These are phyloP conservation scores for Pleurotus pulmonarius DNA, from an alignment of 768 basidiomycete species.

Conservation along the genomic window DNA sequence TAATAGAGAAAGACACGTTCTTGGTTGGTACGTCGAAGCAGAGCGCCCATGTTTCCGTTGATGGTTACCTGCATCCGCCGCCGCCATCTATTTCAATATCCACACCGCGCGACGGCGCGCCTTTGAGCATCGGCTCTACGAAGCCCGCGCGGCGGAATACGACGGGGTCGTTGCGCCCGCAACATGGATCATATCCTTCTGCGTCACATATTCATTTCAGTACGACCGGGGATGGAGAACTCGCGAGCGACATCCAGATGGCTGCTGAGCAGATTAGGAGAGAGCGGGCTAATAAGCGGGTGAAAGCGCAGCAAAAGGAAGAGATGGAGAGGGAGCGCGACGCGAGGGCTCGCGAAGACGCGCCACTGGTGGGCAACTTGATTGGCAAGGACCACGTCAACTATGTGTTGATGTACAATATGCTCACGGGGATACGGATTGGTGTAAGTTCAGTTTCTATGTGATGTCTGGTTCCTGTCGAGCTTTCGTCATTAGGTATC, in stretches of 20 bases:
- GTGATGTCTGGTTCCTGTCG: constrained; percentile 9
- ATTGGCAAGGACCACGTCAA: constrained; percentile 99
- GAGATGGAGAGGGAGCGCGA: constrained; percentile 37
- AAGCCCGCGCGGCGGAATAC: constrained; percentile 63
- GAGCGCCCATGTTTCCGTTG: constrained; percentile 22
- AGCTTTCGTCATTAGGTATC: constrained; percentile 65
- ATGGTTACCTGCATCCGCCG: constrained; percentile 55
- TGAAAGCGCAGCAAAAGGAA: constrained; percentile 59
- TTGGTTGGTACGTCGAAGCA: constrained; percentile 17
- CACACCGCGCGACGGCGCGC: constrained; percentile 2
- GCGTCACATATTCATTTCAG: constrained; percentile 19
- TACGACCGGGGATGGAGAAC: constrained; percentile 45
- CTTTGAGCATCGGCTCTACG: neutral
- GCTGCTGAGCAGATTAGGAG: constrained; percentile 85
- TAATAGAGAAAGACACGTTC: constrained; percentile 14
- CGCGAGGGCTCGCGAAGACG: constrained; percentile 36
- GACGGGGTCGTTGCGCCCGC: constrained; percentile 48
- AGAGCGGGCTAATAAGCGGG: constrained; percentile 72
- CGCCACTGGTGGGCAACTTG: constrained; percentile 86
- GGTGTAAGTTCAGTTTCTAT: constrained; percentile 55
- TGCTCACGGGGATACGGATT: constrained; percentile 97
- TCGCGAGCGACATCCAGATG: constrained; percentile 80
- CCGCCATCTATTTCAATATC: constrained; percentile 13
- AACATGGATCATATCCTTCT: constrained; percentile 7
- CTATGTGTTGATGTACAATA: constrained; percentile 99